Conservation (phyloP, 2,329 filamentous ascomycete species). For the Stachybotrys chlorohalonatus region DNA sequence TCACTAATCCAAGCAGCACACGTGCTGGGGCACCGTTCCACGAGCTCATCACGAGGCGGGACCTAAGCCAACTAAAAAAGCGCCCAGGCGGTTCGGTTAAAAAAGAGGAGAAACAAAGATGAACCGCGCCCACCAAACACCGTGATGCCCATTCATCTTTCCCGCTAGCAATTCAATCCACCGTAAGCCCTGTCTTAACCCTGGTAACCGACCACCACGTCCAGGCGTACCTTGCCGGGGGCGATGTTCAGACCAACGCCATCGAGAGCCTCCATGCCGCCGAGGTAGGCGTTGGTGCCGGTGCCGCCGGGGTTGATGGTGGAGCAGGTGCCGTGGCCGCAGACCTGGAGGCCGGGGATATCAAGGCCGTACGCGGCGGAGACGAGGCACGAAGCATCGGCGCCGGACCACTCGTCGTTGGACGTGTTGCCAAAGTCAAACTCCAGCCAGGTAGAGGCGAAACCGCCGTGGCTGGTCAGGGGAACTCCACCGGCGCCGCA, state of each 20-base stretch:
- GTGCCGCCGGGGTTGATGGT: slow-evolving; percentile 24
- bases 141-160: background rate
- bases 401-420: slow-evolving; percentile 41
- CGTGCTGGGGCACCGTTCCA: background rate
- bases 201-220: slow-evolving; percentile 21
- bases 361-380: slow-evolving; percentile 20
- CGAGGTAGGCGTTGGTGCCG: slow-evolving; percentile 28
- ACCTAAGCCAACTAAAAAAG: background rate
- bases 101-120: background rate
- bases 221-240: slow-evolving; percentile 16
- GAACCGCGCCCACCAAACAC: background rate
- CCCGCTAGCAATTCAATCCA: background rate
- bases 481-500: slow-evolving; percentile 26
- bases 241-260: slow-evolving; percentile 31
- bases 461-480: slow-evolving; percentile 29
- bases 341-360: slow-evolving; percentile 28
- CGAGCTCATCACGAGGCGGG: background rate
- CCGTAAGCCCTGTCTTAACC: slow-evolving; percentile 1
- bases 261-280: slow-evolving; percentile 25
- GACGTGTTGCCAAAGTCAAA: slow-evolving; percentile 34
- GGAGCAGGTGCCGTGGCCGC: slow-evolving; percentile 31
- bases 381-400: slow-evolving; percentile 41
- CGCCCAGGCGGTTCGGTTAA: background rate
- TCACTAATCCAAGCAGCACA: background rate
- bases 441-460: slow-evolving; percentile 38